phyloP scores from a whole-genome alignment of 805 yeast genomes.

The Blastobotrys americana region DNA sequence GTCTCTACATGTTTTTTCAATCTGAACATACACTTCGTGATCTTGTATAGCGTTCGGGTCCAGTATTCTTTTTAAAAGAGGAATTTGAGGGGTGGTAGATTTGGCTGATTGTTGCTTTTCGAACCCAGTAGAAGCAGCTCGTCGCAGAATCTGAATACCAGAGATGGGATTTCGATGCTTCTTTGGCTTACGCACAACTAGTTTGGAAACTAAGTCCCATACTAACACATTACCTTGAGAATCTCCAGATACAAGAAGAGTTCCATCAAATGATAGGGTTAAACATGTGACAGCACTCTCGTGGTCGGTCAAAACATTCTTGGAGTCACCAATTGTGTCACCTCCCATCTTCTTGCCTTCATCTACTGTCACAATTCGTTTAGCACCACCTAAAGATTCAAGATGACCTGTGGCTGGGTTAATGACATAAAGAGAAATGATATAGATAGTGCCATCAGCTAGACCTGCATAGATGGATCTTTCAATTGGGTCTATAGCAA shows the following conservation, averaged over 20 bases:
- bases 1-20: slow-evolving; percentile 7
- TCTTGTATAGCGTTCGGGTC: slow-evolving; percentile 11
- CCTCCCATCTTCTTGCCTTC: slow-evolving; percentile 6
- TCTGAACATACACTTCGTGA: slow-evolving; percentile 19
- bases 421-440: slow-evolving; percentile 44
- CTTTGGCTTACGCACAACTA: slow-evolving; percentile 26
- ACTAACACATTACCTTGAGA: slow-evolving; percentile 57
- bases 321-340: slow-evolving; percentile 15
- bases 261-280: slow-evolving; percentile 65
- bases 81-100: slow-evolving; percentile 19
- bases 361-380: slow-evolving; percentile 40
- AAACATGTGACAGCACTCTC: slow-evolving; percentile 44
- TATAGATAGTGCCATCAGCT: slow-evolving; percentile 51
- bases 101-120: slow-evolving; percentile 1
- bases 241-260: slow-evolving; percentile 67
- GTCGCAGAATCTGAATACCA: slow-evolving; percentile 13
- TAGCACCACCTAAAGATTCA: slow-evolving; percentile 57
- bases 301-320: slow-evolving; percentile 19
- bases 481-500: slow-evolving; percentile 72
- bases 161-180: slow-evolving; percentile 21
- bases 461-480: slow-evolving; percentile 68
- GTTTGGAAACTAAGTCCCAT: slow-evolving; percentile 47
- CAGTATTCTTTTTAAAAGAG: slow-evolving; percentile 23
- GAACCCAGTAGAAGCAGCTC: neutral
- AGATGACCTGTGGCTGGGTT: slow-evolving; percentile 33